These are phyloP conservation scores for Nemania serpens DNA, from an alignment of 2,329 filamentous ascomycete genomes.

Conservation along the genomic window DNA sequence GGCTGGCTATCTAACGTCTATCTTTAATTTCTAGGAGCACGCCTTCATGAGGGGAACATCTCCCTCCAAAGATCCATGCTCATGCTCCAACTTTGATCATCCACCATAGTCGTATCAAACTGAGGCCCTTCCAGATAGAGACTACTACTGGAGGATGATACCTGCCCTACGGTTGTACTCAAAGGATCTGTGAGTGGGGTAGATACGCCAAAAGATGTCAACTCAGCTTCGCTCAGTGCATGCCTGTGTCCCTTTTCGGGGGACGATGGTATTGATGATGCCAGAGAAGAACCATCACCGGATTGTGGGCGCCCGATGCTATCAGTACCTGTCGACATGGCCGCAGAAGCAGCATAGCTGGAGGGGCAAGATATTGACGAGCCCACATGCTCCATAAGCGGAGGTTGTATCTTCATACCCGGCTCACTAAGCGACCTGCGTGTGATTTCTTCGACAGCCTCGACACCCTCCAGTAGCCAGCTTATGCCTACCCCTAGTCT, in stretches of 20 bases:
- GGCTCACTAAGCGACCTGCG: not conserved
- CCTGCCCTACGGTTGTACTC: conserved; percentile 5
- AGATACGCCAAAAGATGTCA: conserved; percentile 1
- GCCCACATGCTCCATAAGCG: not conserved
- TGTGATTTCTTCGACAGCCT: not conserved
- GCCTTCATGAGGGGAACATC: conserved; percentile 3
- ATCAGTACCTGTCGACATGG: not conserved
- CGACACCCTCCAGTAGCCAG: conserved; percentile 10
- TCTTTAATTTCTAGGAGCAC: not conserved
- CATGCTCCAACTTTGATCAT: conserved; percentile 13
- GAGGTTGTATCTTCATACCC: not conserved
- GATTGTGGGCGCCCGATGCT: not conserved
- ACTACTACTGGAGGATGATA: conserved; percentile 2
- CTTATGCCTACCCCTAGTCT: conserved; percentile 6
- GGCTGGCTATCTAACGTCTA: no score
- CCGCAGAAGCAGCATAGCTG: not conserved
- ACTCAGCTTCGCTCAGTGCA: conserved; percentile 6
- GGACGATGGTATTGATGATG: conserved; percentile 11
- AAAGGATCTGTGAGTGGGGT: conserved; percentile 12
- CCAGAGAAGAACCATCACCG: conserved; percentile 2
- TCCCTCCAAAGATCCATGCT: conserved; percentile 16
- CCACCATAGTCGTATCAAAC: conserved; percentile 3
- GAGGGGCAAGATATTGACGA: not conserved
- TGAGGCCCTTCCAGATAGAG: conserved; percentile 7
- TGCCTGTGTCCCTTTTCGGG: conserved; percentile 5